Conservation (phyloP, 441 rosid genomes). For the Mallotus japonicus region DNA sequence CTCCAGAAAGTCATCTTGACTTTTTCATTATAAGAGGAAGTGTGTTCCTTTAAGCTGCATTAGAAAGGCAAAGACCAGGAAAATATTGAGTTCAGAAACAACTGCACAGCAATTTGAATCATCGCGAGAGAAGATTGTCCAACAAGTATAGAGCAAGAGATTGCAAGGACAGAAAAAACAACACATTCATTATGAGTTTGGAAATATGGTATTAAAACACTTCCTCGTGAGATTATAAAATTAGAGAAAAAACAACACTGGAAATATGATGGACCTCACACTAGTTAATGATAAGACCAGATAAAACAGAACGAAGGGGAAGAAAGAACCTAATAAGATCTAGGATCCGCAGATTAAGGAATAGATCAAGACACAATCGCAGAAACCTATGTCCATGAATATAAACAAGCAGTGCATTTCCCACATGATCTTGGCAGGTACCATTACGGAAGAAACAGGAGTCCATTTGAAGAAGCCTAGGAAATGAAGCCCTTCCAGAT, state of each 20-base stretch:
- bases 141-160: slow-evolving; percentile 34
- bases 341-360: slow-evolving; percentile 41
- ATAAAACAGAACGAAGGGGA: slow-evolving; percentile 46
- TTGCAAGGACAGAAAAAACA: slow-evolving; percentile 32
- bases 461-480: slow-evolving; percentile 38
- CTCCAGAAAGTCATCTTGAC: slow-evolving; percentile 5
- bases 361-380: slow-evolving; percentile 28
- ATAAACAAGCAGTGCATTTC: slow-evolving; percentile 37
- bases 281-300: slow-evolving; percentile 33
- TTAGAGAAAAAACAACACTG: slow-evolving; percentile 33
- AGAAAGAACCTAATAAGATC: slow-evolving; percentile 58
- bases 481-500: slow-evolving; percentile 31
- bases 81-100: slow-evolving; percentile 25
- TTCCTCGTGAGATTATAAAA: slow-evolving; percentile 28
- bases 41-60: slow-evolving; percentile 8
- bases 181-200: slow-evolving; percentile 30
- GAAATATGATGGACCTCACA: slow-evolving; percentile 37
- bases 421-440: slow-evolving; percentile 42
- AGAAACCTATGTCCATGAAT: slow-evolving; percentile 39
- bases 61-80: slow-evolving; percentile 17
- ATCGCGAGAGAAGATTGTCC: slow-evolving; percentile 22
- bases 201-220: slow-evolving; percentile 28
- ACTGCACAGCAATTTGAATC: slow-evolving; percentile 16
- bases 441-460: slow-evolving; percentile 35
- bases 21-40: slow-evolving; percentile 6